Conservation (phyloP, 1,284 basidiomycete species). For the Leccinum huronense region DNA sequence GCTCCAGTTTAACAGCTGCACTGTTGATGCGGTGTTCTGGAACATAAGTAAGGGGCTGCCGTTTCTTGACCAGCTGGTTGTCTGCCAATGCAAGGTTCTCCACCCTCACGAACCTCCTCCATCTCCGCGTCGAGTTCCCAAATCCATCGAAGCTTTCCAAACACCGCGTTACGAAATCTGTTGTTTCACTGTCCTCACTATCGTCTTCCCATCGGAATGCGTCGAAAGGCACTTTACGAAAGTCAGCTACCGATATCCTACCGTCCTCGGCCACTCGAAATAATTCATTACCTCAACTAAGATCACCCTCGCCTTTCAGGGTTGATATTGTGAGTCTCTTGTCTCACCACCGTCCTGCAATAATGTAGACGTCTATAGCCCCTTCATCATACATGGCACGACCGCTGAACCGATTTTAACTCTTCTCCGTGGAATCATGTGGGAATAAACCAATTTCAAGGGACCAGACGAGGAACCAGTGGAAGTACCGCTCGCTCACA, state of each 20-base stretch:
- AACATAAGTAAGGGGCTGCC: neutral
- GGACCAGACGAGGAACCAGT: conserved; percentile 12
- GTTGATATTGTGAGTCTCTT: conserved; percentile 28
- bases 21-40: neutral
- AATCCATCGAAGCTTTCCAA: conserved; percentile 14
- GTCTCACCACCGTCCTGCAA: neutral
- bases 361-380: conserved; percentile 24
- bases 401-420: conserved; percentile 26
- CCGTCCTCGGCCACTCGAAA: conserved; percentile 9
- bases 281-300: conserved; percentile 25
- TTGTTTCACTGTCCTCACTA: conserved; percentile 3
- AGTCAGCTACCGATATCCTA: conserved; percentile 7
- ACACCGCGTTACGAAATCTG: conserved; percentile 5
- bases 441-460: neutral
- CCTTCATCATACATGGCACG: conserved; percentile 33
- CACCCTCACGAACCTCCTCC: no score
- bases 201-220: conserved; percentile 5
- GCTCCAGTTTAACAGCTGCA: neutral
- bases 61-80: neutral
- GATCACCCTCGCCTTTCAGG: conserved; percentile 28
- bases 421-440: conserved; percentile 1
- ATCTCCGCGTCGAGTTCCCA: neutral
- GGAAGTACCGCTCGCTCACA: conserved; percentile 20
- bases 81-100: neutral
- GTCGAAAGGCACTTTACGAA: conserved; percentile 9